Conservation (phyloP, 169 alveolate genomes). For the Amoebophrya sp. region DNA sequence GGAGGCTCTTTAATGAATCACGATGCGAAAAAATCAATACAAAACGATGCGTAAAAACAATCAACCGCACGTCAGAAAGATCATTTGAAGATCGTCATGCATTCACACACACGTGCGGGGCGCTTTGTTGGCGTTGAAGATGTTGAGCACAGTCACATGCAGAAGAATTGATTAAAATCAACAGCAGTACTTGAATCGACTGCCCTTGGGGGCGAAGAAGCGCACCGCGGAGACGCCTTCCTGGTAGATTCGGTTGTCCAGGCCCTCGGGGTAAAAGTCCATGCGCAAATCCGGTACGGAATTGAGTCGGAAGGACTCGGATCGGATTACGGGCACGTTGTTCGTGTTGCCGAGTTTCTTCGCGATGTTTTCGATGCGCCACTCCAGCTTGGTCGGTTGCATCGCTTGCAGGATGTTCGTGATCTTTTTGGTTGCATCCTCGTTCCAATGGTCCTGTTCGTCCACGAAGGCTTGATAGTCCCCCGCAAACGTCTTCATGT, state of each 20-base stretch:
- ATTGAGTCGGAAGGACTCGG: background rate
- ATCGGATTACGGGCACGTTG: background rate
- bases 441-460: background rate
- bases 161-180: too few relatives aligned
- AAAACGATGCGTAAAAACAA: too few relatives aligned
- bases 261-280: background rate
- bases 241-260: background rate
- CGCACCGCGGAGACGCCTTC: background rate
- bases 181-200: background rate
- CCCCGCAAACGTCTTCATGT: background rate
- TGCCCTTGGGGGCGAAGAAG: background rate
- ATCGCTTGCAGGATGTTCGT: conserved; percentile 2
- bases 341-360: background rate
- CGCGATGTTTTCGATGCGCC: background rate
- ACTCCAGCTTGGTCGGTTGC: background rate
- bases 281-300: background rate
- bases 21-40: too few relatives aligned
- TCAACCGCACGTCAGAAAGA: too few relatives aligned
- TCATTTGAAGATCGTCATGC: too few relatives aligned
- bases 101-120: too few relatives aligned
- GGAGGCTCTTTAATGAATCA: too few relatives aligned
- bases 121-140: too few relatives aligned
- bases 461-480: background rate
- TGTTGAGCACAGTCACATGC: too few relatives aligned
- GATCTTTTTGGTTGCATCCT: background rate